Evolutionary conservation across 2,329 filamentous ascomycete genomes (phyloP), one percentile per base, ranked within the genome.

Genomic region (Neurospora crassa): DNA sequence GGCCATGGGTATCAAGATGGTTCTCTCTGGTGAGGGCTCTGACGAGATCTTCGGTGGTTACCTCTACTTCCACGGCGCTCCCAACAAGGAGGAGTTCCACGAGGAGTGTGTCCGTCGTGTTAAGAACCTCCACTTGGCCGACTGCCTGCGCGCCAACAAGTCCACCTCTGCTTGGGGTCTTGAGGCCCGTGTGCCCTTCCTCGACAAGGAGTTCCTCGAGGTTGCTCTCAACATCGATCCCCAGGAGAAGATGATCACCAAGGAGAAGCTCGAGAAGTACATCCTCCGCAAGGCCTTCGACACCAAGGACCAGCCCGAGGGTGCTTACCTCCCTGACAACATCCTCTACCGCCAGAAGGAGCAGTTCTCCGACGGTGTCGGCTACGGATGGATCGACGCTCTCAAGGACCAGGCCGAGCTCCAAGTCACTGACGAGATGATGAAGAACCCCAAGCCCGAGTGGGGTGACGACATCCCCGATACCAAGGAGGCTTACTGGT

Each of bases 331-430:
- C n/a, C 96, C 96, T 8, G 91, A 97, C 20, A 90, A 94, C 81
- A 99, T 99, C 77, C 90, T 99, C 71, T 99, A 93, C 92, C 89
- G 96, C 80, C 96, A 99, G 84, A 99, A 99, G 89, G 96, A 99
- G 85, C 96, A 99, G 84, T 99, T 99, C 86, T 96, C 92, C 72
- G 96, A 99, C 78, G 96, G 96, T 80, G 96, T 99, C 71, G 96
- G 96, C 71, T 99, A 99, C 84, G 94, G 96, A 74, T 99, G 96
- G 96, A 99, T 99, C 79, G 96, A 99, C 79, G 92, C 91, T 7
- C 89, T 99, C 78, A 98, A 97, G 87, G 96, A 98, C 83, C 92
- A 91, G 78, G 96, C 96, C 42, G 94, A 96, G 83, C 81, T 90
- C 75, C 89, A 96, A 71, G 91, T 99, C 71, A 97, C 92, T 20